Base-by-base conservation (phyloP, 202 grass and related monocot genomes). In the Setaria viridis region DNA sequence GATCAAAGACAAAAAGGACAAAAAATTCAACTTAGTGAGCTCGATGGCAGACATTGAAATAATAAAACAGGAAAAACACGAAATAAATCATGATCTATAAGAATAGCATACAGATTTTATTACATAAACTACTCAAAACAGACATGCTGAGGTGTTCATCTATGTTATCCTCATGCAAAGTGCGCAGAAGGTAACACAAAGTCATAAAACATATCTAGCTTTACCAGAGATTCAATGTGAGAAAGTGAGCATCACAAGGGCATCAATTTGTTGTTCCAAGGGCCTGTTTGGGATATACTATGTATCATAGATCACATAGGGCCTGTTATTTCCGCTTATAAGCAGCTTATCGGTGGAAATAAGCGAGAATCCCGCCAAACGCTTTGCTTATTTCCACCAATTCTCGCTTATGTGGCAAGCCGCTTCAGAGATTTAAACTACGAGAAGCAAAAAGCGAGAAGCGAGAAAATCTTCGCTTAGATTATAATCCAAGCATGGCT, bases 21-120 rank as follows among this genome's bases (percentile, higher is more conserved):
- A 48, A 0, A 48, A 76, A 20, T 41, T 20, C 45, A 43, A 80
- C 8, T 54, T 11, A 33, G 42, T 82, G 58, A 85, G 65, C 42
- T 73, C 20, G 15, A 60, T 77, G 25, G 80, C 15, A 42, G 19
- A 68, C 4, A 87, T 10, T 76, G 46, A 84, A 42, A 84, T 35
- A 57, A 46, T 46, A 76, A 80, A 62, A 74, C 30, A 71, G 19
- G 41, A 80, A 34, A 75, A 29, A 0, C 12, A 70, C 2, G 37
- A 39, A 76, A 74, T 49, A 15, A 46, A 83, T 42, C 73, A 42
- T 48, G 54, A 84, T 58, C 43, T 62, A 79, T 32, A 7, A 66
- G 11, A 82, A 41, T 41, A 78, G 25, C 79, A 42, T 11, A 48
- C 42, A 47, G 34, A 32, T n/a, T n/a, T 77, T 59, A 60, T 11